Evolutionary conservation across 2,329 filamentous ascomycete species (phyloP), one percentile per base, ranked within the genome.

Genomic region (Phoma herbarum): DNA sequence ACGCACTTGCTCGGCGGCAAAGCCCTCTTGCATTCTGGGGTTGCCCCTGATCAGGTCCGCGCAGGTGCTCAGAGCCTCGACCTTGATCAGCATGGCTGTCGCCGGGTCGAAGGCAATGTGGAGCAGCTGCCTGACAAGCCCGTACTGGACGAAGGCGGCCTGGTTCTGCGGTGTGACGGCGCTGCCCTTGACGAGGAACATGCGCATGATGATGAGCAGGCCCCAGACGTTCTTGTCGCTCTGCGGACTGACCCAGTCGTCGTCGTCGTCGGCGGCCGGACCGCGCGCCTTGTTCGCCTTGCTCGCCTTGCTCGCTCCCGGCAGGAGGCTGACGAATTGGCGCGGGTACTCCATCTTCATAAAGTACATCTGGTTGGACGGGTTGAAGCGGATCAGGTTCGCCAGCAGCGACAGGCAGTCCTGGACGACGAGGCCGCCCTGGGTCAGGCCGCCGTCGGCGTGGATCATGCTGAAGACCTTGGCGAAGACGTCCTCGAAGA

Each of bases 401-500:
- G 93, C 92, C 47, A 98, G 82, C 52, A 99, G 82, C 57, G 95
- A 94, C 20, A 99, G 82, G 68, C 93, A 97, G 76, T 99, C 95
- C 77, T 98, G 94, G 3, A 97, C 91, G 12, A 91, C 86, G 61
- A 94, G 90, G 41, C 91, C 92, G 16, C 95, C 95, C 67, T 96
- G 89, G 4, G 84, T 84, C 43, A 99, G 80, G 2, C 89, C 90
- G 0, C 95, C 95, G 70, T 99, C 95, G 0, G 84, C 82, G 64
- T 89, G 85, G 52, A 99, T 91, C 52, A 98, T 88, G 43, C 83
- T 83, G 74, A 98, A 97, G 25, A 96, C 82, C 42, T 90, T 88
- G 61, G 95, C 92, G 69, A 97, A 98, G 0, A 93, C 92, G 82
- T 92, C 94, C 71, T 97, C 93, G 66, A 97, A 98, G 0, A 93